phyloP scores from a whole-genome alignment of 129 eudicot genomes.

The Chrysanthemum lavandulifolium region DNA sequence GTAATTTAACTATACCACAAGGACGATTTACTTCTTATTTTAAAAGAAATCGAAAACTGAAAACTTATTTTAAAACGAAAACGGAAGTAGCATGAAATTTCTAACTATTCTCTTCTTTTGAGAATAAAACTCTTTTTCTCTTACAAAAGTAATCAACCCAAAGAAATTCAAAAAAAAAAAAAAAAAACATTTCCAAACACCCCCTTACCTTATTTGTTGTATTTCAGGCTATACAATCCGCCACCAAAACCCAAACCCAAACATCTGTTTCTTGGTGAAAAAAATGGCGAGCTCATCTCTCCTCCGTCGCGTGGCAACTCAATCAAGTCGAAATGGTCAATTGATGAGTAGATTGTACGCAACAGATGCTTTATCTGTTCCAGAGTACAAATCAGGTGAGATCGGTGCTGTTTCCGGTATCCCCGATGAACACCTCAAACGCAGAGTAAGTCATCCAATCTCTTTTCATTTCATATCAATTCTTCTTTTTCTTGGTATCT shows the following conservation, averaged over 20 bases:
- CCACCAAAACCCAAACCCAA: background rate
- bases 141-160: no score
- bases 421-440: conserved; percentile 64
- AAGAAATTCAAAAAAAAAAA: no score
- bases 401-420: conserved; percentile 76
- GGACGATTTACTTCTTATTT: no score
- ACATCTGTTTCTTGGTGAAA: background rate
- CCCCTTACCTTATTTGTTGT: no score
- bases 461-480: background rate
- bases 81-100: no score
- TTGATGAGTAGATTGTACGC: conserved; percentile 39
- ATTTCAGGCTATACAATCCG: background rate
- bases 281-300: conserved; percentile 48
- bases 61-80: no score
- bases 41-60: no score
- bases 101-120: no score
- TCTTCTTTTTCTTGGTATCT: background rate
- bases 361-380: conserved; percentile 48
- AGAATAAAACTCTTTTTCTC: no score
- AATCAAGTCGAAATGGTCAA: conserved; percentile 27
- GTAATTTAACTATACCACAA: no score
- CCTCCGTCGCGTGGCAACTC: conserved; percentile 41
- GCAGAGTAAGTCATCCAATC: conserved; percentile 40
- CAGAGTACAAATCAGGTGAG: conserved; percentile 58
- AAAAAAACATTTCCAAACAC: no score